These are phyloP conservation scores for Apophysomyces trapeziformis DNA, from an alignment of 371 early-diverging fungal species.

Conservation along the genomic window DNA sequence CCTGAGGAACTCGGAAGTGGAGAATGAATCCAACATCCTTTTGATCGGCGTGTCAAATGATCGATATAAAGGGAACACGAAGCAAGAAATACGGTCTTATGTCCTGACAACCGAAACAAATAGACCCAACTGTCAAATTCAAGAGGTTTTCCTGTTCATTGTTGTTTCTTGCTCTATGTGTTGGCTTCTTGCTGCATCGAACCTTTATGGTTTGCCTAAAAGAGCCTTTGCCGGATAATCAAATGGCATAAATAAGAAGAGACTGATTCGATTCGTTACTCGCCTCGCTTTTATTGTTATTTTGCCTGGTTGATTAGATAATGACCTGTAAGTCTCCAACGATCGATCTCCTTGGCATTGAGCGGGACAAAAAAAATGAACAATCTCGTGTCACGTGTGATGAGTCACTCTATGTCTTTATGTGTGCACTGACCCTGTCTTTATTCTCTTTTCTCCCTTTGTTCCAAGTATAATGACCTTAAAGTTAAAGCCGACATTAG, in stretches of 20 bases:
- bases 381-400: neutral
- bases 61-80: neutral
- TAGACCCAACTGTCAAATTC: too few relatives aligned
- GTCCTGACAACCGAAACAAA: neutral
- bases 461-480: slow-evolving; percentile 32
- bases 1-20: too few relatives aligned
- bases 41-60: neutral
- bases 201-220: too few relatives aligned
- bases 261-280: too few relatives aligned
- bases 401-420: neutral
- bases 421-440: slow-evolving; percentile 5
- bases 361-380: neutral
- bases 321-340: too few relatives aligned
- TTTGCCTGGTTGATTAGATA: too few relatives aligned
- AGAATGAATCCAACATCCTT: neutral
- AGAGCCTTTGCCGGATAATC: too few relatives aligned
- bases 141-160: neutral
- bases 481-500: slow-evolving; percentile 68
- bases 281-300: too few relatives aligned
- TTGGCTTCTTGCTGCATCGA: too few relatives aligned
- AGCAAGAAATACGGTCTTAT: neutral
- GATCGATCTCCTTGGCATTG: too few relatives aligned
- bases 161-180: too few relatives aligned
- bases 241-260: too few relatives aligned
- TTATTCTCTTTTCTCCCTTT: slow-evolving; percentile 12